Evolutionary conservation across 306 rosid species (phyloP).

Genomic region (Cucurbita ficifolia): DNA sequence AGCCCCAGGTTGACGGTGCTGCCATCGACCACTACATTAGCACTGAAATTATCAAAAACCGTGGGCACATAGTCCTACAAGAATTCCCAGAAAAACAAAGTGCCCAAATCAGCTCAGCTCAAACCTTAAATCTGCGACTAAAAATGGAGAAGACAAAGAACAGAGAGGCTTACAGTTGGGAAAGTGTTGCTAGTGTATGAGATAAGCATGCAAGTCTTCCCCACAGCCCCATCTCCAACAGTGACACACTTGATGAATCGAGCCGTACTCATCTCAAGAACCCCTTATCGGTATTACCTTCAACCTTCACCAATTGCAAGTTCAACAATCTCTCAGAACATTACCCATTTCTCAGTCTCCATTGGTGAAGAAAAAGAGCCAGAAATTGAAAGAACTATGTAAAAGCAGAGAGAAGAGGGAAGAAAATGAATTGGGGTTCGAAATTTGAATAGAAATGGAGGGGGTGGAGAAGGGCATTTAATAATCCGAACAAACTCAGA

Average conservation of each 20-base stretch:
- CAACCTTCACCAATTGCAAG: not conserved
- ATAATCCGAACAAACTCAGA: conserved; percentile 21
- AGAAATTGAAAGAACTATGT: not conserved
- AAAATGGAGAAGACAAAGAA: not conserved
- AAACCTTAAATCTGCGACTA: not conserved
- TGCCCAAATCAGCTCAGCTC: not conserved
- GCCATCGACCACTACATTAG: conserved; percentile 93
- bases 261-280: conserved; percentile 56
- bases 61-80: conserved; percentile 86
- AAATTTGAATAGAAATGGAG: conserved; percentile 35
- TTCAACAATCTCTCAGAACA: not conserved
- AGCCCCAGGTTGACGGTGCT: conserved; percentile 81
- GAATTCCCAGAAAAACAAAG: not conserved
- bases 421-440: conserved; percentile 16
- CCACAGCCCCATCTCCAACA: conserved; percentile 92
- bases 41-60: conserved; percentile 88
- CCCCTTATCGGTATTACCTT: not conserved
- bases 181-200: conserved; percentile 85
- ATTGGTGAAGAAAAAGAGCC: conserved; percentile 3
- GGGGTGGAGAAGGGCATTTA: conserved; percentile 31
- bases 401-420: not conserved
- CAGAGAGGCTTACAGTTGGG: conserved; percentile 41
- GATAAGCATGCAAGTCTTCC: conserved; percentile 87
- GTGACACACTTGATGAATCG: conserved; percentile 91
- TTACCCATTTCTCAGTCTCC: conserved; percentile 13